Conservation (phyloP, 2,329 filamentous ascomycete species). For the Sporothrix curviconia region DNA sequence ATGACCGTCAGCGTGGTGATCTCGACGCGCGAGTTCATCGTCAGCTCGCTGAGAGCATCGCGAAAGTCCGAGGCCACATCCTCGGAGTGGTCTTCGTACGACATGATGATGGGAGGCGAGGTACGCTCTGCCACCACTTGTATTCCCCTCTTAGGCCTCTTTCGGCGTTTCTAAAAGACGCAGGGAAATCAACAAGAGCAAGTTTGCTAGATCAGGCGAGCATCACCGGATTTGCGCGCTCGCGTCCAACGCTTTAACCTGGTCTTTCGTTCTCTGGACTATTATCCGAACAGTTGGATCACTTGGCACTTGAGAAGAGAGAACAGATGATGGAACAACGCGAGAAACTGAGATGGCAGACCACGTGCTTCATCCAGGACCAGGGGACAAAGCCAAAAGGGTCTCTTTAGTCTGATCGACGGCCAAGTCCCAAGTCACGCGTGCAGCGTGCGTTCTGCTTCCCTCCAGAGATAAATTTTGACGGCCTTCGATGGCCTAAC, state of each 20-base stretch:
- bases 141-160: neutral
- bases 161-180: neutral
- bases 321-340: neutral
- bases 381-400: too few relatives aligned
- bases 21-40: constrained; percentile 84
- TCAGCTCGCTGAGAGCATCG: constrained; percentile 85
- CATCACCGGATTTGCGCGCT: neutral
- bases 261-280: neutral
- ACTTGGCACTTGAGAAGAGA: neutral
- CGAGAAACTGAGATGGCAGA: neutral
- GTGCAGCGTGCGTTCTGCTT: too few relatives aligned
- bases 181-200: neutral
- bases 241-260: neutral
- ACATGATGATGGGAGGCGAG: constrained; percentile 31
- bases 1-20: constrained; percentile 97
- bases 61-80: constrained; percentile 95
- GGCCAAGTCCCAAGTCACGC: too few relatives aligned
- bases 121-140: neutral
- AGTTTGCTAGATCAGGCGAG: neutral
- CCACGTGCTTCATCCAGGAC: too few relatives aligned
- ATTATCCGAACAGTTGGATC: neutral
- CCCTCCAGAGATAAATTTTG: too few relatives aligned
- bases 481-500: too few relatives aligned
- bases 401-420: too few relatives aligned
- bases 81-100: constrained; percentile 53